A percentile compares a stretch with the other conserved stretches of the same genome.
phyloP scores from a whole-genome alignment of 176 grass and related monocot species.

The maize (Zea mays) region Zm-B73-REFERENCE-NAM-5.0 NC_050104.1:80428501-80429000 shows the following conservation, averaged over 20 bases:
- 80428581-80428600: conserved; percentile 40
- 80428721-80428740: conserved; percentile 23
- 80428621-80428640: conserved; percentile 39
- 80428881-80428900: conserved; percentile 27
- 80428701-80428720: conserved; percentile 25
- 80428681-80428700: conserved; percentile 45
- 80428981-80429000: conserved; percentile 20
- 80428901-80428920: conserved; percentile 34
- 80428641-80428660: conserved; percentile 15
- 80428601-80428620: conserved; percentile 22
- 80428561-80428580: conserved; percentile 24
- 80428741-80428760: conserved; percentile 20
- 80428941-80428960: conserved; percentile 23
- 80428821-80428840: conserved; percentile 37
- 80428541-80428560: conserved; percentile 34
- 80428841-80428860: conserved; percentile 36
- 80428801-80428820: conserved; percentile 41
- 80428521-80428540: conserved; percentile 40
- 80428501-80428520: conserved; percentile 46
- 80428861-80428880: conserved; percentile 31
- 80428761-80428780: conserved; percentile 29
- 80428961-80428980: conserved; percentile 41
- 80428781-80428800: conserved; percentile 55
- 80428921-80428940: conserved; percentile 43
- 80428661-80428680: conserved; percentile 32